Conservation (phyloP, 371 early-diverging fungal species). For the Mortierella sp. region DNA sequence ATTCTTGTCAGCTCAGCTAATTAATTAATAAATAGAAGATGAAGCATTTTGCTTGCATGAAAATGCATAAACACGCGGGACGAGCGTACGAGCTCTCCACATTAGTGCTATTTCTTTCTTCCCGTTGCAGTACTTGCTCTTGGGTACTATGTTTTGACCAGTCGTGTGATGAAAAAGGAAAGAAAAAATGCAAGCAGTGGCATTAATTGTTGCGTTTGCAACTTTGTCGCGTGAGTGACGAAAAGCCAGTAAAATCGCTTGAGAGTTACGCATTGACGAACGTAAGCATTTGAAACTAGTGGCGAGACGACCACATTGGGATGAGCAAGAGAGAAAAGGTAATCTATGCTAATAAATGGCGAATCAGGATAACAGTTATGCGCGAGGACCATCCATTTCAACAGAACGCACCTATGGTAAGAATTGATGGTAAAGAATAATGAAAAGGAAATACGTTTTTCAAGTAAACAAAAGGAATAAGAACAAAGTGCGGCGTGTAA, state of each 20-base stretch:
- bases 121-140: neutral
- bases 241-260: neutral
- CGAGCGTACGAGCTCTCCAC: neutral
- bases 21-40: neutral
- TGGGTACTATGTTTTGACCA: neutral
- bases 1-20: slow-evolving; percentile 7
- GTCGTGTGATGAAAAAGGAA: slow-evolving; percentile 8
- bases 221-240: neutral
- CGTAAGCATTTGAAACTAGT: neutral
- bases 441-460: neutral
- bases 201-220: neutral
- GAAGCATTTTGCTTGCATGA: neutral
- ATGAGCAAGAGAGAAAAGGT: no score
- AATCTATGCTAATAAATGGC: no score
- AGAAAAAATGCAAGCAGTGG: neutral
- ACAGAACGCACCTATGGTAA: neutral
- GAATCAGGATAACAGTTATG: no score
- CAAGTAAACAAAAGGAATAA: neutral
- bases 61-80: neutral
- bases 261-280: neutral
- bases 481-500: neutral
- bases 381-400: no score
- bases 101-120: neutral
- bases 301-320: no score
- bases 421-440: neutral